Conservation (phyloP, 2,329 filamentous ascomycete species). For the Clonostachys solani region DNA sequence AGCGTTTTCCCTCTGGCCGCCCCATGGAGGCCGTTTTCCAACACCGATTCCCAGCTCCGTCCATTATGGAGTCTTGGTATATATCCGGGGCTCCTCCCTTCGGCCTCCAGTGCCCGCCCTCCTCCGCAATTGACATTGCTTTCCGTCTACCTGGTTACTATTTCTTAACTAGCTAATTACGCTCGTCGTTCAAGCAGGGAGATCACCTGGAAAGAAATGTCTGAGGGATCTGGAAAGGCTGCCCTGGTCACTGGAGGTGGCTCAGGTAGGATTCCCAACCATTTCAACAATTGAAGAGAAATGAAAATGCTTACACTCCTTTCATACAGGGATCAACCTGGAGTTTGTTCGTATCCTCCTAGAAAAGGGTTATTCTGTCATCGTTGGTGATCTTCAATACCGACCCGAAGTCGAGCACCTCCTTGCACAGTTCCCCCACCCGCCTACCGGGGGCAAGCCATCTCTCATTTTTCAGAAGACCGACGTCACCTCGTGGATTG, state of each 20-base stretch:
- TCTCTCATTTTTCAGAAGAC: conserved; percentile 26
- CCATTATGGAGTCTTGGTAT: too few species aligned
- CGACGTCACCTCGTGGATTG: conserved; percentile 28
- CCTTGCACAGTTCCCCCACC: conserved; percentile 20
- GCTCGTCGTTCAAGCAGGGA: too few species aligned
- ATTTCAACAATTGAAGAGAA: neutral
- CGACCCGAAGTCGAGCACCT: conserved; percentile 25
- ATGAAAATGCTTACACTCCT: neutral
- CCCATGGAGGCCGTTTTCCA: too few species aligned
- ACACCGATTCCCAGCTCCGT: too few species aligned
- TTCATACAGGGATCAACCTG: conserved; percentile 26
- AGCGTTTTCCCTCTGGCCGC: too few species aligned
- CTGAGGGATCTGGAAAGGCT: neutral
- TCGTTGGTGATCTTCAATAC: conserved; percentile 28
- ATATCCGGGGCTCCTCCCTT: too few species aligned
- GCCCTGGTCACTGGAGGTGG: conserved; percentile 25
- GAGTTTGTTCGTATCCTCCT: conserved; percentile 25
- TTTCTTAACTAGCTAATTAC: too few species aligned
- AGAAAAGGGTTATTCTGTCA: conserved; percentile 25
- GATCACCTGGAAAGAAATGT: too few species aligned
- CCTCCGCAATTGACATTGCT: too few species aligned
- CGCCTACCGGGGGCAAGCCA: conserved; percentile 8
- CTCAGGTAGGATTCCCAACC: conserved; percentile 7
- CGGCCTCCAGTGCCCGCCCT: too few species aligned
- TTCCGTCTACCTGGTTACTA: too few species aligned